phyloP scores from a whole-genome alignment of 768 basidiomycete genomes.

The Crassisporium funariophilum region DNA sequence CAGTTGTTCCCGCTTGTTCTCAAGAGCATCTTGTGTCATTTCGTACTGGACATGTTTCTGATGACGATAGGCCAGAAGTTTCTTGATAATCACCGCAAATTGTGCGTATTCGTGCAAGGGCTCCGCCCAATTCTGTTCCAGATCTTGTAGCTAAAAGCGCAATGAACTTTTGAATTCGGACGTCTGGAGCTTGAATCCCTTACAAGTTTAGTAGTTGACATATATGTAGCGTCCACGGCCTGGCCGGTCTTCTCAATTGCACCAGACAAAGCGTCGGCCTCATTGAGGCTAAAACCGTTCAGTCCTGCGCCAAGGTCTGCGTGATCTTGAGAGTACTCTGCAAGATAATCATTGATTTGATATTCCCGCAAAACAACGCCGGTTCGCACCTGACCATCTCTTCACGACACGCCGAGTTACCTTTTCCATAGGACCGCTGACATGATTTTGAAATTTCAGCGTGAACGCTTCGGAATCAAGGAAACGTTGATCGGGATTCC shows the following conservation, averaged over 20 bases:
- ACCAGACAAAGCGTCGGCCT: constrained; percentile 68
- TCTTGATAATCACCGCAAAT: constrained; percentile 94
- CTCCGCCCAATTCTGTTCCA: constrained; percentile 95
- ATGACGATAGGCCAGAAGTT: constrained; percentile 90
- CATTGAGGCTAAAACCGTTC: constrained; percentile 92
- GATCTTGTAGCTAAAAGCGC: constrained; percentile 74
- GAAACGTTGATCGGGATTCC: constrained; percentile 93
- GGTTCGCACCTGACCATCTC: constrained; percentile 83
- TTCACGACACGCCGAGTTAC: constrained; percentile 91
- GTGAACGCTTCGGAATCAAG: constrained; percentile 96
- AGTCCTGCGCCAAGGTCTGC: constrained; percentile 89
- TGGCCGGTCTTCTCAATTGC: constrained; percentile 97
- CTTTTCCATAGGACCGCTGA: constrained; percentile 93
- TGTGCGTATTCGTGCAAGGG: constrained; percentile 95
- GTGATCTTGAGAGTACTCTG: constrained; percentile 85
- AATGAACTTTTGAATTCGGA: constrained; percentile 3
- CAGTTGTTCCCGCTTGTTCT: constrained; percentile 79
- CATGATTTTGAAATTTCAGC: constrained; percentile 90
- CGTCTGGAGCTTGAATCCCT: constrained; percentile 27
- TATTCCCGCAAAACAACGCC: constrained; percentile 7
- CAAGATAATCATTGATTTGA: constrained; percentile 4
- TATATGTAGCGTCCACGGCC: constrained; percentile 91
- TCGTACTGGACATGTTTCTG: constrained; percentile 98
- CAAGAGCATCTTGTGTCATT: constrained; percentile 91
- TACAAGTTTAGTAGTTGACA: constrained; percentile 89